Evolutionary conservation across 2,329 filamentous ascomycete species (phyloP), one percentile per base, ranked within the genome.

Genomic region (Iodosphaeria phyllophila): DNA sequence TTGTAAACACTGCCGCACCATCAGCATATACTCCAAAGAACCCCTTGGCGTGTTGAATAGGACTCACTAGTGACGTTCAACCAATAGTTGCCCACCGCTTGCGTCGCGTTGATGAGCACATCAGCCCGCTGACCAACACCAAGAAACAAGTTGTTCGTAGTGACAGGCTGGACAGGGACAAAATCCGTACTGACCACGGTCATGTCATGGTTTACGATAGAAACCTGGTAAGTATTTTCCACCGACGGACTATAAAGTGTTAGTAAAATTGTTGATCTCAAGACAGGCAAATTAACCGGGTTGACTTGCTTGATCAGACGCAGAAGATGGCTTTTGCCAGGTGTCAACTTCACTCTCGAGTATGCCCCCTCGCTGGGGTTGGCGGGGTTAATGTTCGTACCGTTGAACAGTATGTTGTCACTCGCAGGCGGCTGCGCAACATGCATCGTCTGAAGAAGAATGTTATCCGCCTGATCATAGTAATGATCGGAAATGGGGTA

Each of bases 251-350:
- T n/a, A n/a, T n/a, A n/a, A n/a, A n/a, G n/a, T n/a, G n/a, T n/a
- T n/a, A n/a, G n/a, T n/a, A n/a, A n/a, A n/a, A n/a, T n/a, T n/a
- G n/a, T n/a, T n/a, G n/a, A n/a, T n/a, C n/a, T n/a, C n/a, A n/a
- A n/a, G n/a, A n/a, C n/a, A n/a, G n/a, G n/a, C n/a, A n/a, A n/a
- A n/a, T n/a, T n/a, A n/a, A n/a, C n/a, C n/a, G n/a, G n/a, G n/a
- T n/a, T n/a, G n/a, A n/a, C n/a, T n/a, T n/a, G n/a, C 42, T 64
- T 63, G 42, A 66, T 58, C 28, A 64, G 35, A 3, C 60, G 46
- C 18, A 65, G 46, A 4, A 54, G 49, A 38, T 64, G 58, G 21
- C 47, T 58, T 43, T 56, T 60, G 22, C 49, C 59, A 23, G 49
- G 38, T 8, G 39, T 47, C 19, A 56, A 37, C 4, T 35, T 49